Evolutionary conservation across 345 rosid species (phyloP).

Genomic region (Euphorbia tirucalli): DNA sequence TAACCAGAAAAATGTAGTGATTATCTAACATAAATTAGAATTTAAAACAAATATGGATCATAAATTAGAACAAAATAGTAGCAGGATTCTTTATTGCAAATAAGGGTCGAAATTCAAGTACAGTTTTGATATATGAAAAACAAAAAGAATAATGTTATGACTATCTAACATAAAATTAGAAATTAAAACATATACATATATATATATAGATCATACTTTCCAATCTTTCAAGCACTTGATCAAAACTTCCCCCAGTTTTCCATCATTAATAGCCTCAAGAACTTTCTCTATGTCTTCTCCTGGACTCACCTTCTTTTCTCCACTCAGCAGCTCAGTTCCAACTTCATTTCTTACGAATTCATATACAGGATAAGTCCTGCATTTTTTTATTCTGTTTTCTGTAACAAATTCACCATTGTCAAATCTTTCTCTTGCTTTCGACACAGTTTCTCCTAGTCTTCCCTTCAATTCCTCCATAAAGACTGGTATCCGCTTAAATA

Average conservation of each 20-base stretch:
- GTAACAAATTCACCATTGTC: conserved; percentile 23
- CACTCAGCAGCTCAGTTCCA: conserved; percentile 45
- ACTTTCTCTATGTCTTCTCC: conserved; percentile 55
- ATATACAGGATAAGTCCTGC: conserved; percentile 44
- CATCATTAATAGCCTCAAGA: conserved; percentile 39
- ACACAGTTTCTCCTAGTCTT: conserved; percentile 36
- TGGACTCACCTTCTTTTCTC: conserved; percentile 47
- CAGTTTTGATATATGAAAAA: no score
- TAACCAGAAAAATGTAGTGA: no score
- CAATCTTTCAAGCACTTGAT: conserved; percentile 29
- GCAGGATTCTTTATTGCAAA: no score
- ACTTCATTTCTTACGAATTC: conserved; percentile 42
- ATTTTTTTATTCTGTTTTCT: conserved; percentile 39
- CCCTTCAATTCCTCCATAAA: conserved; percentile 39
- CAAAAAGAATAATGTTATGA: no score
- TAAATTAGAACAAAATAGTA: no score
- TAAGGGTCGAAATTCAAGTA: no score
- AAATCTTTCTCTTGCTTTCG: conserved; percentile 36
- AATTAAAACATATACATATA: no score
- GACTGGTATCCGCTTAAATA: conserved; percentile 39
- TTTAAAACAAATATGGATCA: no score
- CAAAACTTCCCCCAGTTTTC: conserved; percentile 36
- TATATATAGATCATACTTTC: conserved; percentile 5
- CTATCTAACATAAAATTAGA: no score
- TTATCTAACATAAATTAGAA: no score